These are phyloP conservation scores for Colletotrichum musae DNA, from an alignment of 2,329 filamentous ascomycete species.

Conservation along the genomic window DNA sequence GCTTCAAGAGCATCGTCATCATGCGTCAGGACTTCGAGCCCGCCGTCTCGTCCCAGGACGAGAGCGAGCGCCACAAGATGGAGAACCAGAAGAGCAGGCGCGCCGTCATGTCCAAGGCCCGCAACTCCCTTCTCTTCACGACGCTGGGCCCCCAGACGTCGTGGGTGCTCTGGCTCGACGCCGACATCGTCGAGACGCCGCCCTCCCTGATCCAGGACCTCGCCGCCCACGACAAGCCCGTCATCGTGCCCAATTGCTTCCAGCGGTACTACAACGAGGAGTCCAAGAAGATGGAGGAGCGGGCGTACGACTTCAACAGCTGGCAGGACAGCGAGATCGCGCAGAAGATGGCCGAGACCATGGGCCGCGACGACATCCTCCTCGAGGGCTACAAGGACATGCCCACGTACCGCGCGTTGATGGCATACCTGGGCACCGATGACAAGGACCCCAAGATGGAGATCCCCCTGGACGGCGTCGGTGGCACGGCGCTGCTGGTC, in stretches of 20 bases:
- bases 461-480: conserved; percentile 90
- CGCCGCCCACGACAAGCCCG: conserved; percentile 86
- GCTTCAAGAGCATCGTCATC: conserved; percentile 95
- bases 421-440: conserved; percentile 83
- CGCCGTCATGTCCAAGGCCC: conserved; percentile 91
- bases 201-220: conserved; percentile 90
- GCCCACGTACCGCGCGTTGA: conserved; percentile 90
- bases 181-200: conserved; percentile 92
- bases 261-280: conserved; percentile 83
- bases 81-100: conserved; percentile 88
- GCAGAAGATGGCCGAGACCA: conserved; percentile 79
- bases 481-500: conserved; percentile 91
- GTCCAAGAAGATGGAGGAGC: conserved; percentile 78
- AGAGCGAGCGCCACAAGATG: conserved; percentile 92
- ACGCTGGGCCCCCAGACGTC: conserved; percentile 91
- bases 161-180: conserved; percentile 97
- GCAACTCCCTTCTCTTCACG: conserved; percentile 95
- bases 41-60: conserved; percentile 83
- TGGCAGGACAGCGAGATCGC: conserved; percentile 93
- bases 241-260: conserved; percentile 96
- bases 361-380: conserved; percentile 93
- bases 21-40: conserved; percentile 95
- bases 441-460: conserved; percentile 71
- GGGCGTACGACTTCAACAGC: conserved; percentile 97
- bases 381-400: conserved; percentile 95